These are phyloP conservation scores for Triticum turgidum DNA, from an alignment of 176 grass and related monocot genomes.

Conservation along the genomic window DNA sequence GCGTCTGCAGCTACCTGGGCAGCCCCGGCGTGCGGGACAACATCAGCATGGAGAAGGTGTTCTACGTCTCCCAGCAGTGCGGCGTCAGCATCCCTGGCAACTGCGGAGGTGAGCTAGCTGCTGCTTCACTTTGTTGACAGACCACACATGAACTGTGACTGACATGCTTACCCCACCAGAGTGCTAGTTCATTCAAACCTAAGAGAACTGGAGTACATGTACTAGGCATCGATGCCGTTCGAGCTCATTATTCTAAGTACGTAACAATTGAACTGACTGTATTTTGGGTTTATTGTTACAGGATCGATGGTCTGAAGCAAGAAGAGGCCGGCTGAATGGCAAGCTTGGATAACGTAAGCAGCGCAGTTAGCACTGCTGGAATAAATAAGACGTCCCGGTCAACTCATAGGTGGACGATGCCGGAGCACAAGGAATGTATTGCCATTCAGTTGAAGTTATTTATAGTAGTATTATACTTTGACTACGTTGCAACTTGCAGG, in stretches of 20 bases:
- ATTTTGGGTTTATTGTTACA: not conserved
- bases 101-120: slow-evolving; percentile 23
- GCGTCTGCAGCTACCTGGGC: slow-evolving; percentile 27
- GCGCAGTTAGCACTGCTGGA: not conserved
- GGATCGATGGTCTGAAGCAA: slow-evolving; percentile 8
- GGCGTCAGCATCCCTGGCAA: not conserved
- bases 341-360: slow-evolving; percentile 27
- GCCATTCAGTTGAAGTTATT: not conserved
- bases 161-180: not conserved
- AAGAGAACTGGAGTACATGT: not conserved
- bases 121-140: not conserved
- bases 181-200: not conserved
- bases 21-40: not conserved
- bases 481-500: not conserved
- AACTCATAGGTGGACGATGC: slow-evolving; percentile 25
- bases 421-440: not conserved
- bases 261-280: not conserved
- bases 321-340: not conserved
- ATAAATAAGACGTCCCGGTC: slow-evolving; percentile 30
- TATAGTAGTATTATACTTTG: not conserved
- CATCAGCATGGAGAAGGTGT: slow-evolving; percentile 23
- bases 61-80: slow-evolving; percentile 25
- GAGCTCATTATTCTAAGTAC: not conserved
- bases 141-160: not conserved
- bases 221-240: not conserved